Conservation (phyloP, 2,329 filamentous ascomycete genomes). For the Calonectria pteridis region DNA sequence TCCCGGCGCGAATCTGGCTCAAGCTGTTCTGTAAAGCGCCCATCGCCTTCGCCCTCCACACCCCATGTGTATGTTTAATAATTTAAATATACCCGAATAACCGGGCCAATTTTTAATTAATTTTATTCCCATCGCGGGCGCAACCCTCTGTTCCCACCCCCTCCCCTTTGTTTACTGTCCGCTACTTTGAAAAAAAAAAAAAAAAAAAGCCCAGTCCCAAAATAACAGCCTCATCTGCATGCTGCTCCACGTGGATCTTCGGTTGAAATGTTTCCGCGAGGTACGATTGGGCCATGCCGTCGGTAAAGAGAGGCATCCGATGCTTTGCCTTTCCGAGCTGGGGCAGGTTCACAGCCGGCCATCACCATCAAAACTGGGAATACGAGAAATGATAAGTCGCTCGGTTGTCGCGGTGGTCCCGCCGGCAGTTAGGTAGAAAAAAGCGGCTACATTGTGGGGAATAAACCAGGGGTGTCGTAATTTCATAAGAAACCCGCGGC, state of each 20-base stretch:
- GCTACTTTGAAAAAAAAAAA: neutral
- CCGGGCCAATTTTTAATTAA: neutral
- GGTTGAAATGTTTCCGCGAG: neutral
- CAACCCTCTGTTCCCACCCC: neutral
- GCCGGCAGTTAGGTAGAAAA: neutral
- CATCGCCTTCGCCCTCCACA: neutral
- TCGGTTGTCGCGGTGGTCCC: neutral
- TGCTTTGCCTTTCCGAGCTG: neutral
- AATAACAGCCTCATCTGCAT: neutral
- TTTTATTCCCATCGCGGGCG: neutral
- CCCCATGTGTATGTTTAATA: neutral
- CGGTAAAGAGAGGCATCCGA: neutral
- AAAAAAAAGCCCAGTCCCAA: neutral
- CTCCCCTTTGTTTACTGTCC: neutral
- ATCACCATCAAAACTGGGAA: neutral
- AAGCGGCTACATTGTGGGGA: neutral
- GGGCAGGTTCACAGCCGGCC: neutral
- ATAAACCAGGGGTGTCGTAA: neutral
- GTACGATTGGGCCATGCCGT: neutral
- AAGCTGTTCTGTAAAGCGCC: neutral
- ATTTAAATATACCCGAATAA: neutral
- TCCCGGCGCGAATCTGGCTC: constrained; percentile 13
- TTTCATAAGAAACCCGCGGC: neutral
- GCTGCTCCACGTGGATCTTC: neutral
- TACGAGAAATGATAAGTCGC: neutral